Evolutionary conservation across 495 filamentous ascomycete species (phyloP).

Genomic region (Aspergillus ellipticus): DNA sequence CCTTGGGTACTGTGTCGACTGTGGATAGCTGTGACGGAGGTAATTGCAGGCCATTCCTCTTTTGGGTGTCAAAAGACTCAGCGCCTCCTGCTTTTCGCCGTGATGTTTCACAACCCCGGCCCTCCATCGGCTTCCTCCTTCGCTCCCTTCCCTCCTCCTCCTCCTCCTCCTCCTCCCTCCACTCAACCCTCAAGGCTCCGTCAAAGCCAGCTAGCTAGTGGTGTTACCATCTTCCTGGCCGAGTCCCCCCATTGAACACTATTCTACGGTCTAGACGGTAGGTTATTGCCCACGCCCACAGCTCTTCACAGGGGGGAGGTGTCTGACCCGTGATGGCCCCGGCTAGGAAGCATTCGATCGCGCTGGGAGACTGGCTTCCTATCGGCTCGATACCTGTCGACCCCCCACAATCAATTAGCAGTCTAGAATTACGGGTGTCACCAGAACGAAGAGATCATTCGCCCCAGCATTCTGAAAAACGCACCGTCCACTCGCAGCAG

Average conservation of each 20-base stretch:
- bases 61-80: constrained; percentile 5
- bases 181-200: background rate
- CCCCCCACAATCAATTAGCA: background rate
- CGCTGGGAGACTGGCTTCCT: background rate
- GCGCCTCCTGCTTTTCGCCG: background rate
- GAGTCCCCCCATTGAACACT: too few relatives aligned
- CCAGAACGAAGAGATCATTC: background rate
- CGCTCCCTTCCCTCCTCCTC: background rate
- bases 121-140: background rate
- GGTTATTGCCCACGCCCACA: background rate
- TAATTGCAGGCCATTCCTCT: background rate
- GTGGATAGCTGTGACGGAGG: too few relatives aligned
- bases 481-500: background rate
- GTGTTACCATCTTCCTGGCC: too few relatives aligned
- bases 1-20: too few relatives aligned
- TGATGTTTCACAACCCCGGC: background rate
- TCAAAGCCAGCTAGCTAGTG: too few relatives aligned
- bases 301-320: background rate
- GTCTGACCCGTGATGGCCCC: background rate
- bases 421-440: background rate
- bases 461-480: background rate
- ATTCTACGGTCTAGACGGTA: background rate
- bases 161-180: background rate
- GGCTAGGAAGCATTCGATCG: background rate
- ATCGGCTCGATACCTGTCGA: background rate